Percentiles rank a stretch among this genome's conserved stretches.
Conservation (phyloP, 2,329 filamentous ascomycete species). For the Monosporascus sp. region DNA sequence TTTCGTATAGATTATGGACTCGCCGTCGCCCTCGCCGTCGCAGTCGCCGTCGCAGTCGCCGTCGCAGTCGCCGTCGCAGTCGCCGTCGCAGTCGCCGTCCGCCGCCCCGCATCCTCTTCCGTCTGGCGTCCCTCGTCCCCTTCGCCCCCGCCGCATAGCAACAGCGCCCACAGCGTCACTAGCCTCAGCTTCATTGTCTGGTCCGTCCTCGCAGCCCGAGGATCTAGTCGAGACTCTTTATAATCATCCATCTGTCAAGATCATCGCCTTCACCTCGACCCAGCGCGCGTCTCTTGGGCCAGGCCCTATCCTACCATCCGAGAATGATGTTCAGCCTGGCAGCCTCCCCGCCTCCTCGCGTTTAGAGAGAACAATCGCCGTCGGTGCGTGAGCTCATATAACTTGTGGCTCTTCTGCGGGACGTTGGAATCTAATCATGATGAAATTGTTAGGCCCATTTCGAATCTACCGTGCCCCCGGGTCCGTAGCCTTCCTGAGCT, state of each 20-base stretch:
- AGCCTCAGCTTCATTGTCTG: not conserved
- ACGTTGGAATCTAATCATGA: conserved; percentile 2
- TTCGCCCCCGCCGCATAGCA: not conserved
- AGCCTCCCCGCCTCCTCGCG: conserved; percentile 23
- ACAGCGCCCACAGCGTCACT: not conserved
- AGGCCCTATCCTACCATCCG: conserved; percentile 22
- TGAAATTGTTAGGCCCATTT: conserved; percentile 52
- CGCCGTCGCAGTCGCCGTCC: not conserved
- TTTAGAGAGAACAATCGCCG: conserved; percentile 58
- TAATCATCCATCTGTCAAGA: conserved; percentile 65
- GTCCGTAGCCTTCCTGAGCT: conserved; percentile 83
- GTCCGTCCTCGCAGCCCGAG: conserved; percentile 14
- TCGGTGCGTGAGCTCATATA: conserved; percentile 47
- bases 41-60: not conserved
- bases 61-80: not conserved
- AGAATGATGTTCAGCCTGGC: conserved; percentile 25
- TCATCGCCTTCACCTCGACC: conserved; percentile 47
- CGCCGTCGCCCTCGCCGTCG: too few species aligned
- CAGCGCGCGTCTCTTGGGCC: conserved; percentile 24
- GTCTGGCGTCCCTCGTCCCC: not conserved
- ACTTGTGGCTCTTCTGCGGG: too few species aligned
- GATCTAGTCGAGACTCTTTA: conserved; percentile 64
- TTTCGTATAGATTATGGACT: too few species aligned
- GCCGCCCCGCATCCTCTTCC: not conserved
- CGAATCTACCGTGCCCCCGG: conserved; percentile 82